Evolutionary conservation across 2,329 filamentous ascomycete genomes (phyloP).

Genomic region (Aspergillus amoenus): DNA sequence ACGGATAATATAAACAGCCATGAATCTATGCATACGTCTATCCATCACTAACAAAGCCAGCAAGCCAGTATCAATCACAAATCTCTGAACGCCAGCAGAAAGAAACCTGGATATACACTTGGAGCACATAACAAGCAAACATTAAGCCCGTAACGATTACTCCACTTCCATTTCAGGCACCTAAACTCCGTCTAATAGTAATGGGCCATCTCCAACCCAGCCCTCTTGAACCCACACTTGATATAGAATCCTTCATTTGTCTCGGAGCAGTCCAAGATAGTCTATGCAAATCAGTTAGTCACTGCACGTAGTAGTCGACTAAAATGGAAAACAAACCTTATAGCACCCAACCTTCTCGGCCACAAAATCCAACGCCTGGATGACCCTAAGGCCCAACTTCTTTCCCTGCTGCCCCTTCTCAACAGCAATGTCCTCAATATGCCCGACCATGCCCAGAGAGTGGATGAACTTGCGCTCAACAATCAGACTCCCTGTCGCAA

Average conservation of each 20-base stretch:
- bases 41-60: background rate
- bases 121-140: background rate
- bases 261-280: conserved; percentile 93
- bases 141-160: background rate
- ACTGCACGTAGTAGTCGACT: background rate
- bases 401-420: conserved; percentile 95
- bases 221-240: conserved; percentile 92
- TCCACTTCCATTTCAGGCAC: background rate
- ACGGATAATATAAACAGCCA: background rate
- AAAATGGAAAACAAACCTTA: conserved; percentile 56
- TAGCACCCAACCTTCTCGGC: conserved; percentile 90
- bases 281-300: conserved; percentile 50
- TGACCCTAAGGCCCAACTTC: conserved; percentile 88
- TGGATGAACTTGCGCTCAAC: conserved; percentile 78
- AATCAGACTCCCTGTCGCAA: conserved; percentile 87
- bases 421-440: conserved; percentile 97
- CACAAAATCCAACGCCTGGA: conserved; percentile 87
- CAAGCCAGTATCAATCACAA: background rate
- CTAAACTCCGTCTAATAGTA: conserved; percentile 61
- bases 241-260: conserved; percentile 96
- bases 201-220: conserved; percentile 94
- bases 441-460: conserved; percentile 64
- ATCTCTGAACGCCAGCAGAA: conserved; percentile 4
- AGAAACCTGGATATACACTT: background rate
- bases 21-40: conserved; percentile 10